These are phyloP conservation scores for Anthostomella pinea DNA, from an alignment of 2,329 filamentous ascomycete species.

Conservation along the genomic window DNA sequence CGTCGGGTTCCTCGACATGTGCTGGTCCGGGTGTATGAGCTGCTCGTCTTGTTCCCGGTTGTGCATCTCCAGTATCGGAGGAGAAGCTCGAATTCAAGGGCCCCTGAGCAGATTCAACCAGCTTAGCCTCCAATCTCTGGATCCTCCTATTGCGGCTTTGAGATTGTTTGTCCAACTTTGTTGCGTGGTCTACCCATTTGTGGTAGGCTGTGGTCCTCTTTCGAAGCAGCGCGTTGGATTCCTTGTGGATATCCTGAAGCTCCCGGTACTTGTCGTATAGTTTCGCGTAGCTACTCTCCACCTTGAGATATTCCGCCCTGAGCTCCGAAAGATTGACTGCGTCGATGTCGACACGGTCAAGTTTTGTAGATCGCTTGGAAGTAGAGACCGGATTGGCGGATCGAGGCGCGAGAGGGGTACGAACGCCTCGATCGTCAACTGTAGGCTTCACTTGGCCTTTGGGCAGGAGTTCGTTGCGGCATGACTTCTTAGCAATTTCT, in stretches of 20 bases:
- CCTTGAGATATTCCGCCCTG: constrained; percentile 34
- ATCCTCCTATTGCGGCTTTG: constrained; percentile 35
- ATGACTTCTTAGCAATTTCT: constrained; percentile 25
- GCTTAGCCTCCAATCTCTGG: constrained; percentile 39
- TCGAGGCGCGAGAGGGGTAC: constrained; percentile 27
- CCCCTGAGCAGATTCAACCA: constrained; percentile 16
- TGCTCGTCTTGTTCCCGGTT: constrained; percentile 4
- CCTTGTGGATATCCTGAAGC: constrained; percentile 22
- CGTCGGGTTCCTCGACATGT: neutral
- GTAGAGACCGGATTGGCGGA: constrained; percentile 22
- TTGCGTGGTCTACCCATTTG: constrained; percentile 45
- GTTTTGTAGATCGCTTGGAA: constrained; percentile 15
- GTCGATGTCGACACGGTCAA: constrained; percentile 15
- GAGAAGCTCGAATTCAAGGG: constrained; percentile 20
- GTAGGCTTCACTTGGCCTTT: constrained; percentile 1
- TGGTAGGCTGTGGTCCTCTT: constrained; percentile 41
- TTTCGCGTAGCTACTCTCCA: constrained; percentile 40
- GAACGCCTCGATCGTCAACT: constrained; percentile 9
- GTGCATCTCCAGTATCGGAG: constrained; percentile 16
- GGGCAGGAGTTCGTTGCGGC: constrained; percentile 6
- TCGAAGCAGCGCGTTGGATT: constrained; percentile 38
- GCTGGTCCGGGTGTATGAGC: neutral
- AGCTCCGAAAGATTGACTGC: constrained; percentile 19
- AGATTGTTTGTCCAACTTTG: constrained; percentile 36
- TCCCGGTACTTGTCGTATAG: constrained; percentile 30